phyloP scores from a whole-genome alignment of 1,139 yeast species.

The Geotrichum restrictum region DNA sequence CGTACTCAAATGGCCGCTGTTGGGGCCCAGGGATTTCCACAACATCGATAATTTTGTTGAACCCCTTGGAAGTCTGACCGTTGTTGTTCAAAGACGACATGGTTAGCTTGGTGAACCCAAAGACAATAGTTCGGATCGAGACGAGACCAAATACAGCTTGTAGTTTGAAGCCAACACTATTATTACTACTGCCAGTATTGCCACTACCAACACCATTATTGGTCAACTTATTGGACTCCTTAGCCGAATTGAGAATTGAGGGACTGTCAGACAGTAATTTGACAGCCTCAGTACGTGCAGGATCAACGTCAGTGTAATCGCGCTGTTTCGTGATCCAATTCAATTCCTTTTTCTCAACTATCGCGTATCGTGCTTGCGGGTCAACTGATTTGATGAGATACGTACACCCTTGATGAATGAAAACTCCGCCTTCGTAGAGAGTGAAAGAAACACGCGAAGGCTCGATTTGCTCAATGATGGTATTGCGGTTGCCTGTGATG shows the following conservation, averaged over 20 bases:
- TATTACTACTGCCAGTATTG: background rate
- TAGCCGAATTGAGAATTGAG: background rate
- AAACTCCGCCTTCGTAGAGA: conserved; percentile 91
- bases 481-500: conserved; percentile 66
- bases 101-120: conserved; percentile 88
- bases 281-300: conserved; percentile 56
- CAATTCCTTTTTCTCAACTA: conserved; percentile 80
- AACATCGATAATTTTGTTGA: conserved; percentile 69
- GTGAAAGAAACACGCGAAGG: conserved; percentile 86
- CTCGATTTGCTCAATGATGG: conserved; percentile 86
- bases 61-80: conserved; percentile 39
- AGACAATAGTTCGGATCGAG: conserved; percentile 67
- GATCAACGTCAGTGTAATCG: conserved; percentile 90
- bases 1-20: conserved; percentile 52
- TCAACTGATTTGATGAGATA: conserved; percentile 82
- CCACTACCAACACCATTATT: no score
- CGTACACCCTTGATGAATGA: conserved; percentile 88
- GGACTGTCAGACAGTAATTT: background rate
- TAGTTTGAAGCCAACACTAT: background rate
- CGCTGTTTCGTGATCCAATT: conserved; percentile 92
- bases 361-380: conserved; percentile 68
- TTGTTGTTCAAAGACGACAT: conserved; percentile 32
- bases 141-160: conserved; percentile 56
- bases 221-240: no score
- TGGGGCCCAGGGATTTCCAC: conserved; percentile 83